These are phyloP conservation scores for Fagopyrum homotropicum DNA, from an alignment of 148 eudicot species.

Conservation along the genomic window DNA sequence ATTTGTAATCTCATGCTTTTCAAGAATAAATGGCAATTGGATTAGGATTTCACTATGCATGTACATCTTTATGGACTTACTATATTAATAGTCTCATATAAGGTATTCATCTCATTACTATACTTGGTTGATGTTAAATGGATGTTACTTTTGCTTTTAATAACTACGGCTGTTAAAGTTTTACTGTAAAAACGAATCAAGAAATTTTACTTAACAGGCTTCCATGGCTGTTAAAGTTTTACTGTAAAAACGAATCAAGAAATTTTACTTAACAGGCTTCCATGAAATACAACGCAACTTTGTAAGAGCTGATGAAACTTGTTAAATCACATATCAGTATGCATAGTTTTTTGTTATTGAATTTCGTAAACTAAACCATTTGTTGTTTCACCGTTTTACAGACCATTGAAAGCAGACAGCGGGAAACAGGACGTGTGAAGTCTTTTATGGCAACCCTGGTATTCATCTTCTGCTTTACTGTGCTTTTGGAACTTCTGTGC, in stretches of 20 bases:
- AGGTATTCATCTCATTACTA: background rate
- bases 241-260: background rate
- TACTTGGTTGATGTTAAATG: background rate
- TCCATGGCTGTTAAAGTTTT: background rate
- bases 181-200: background rate
- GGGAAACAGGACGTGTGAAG: constrained; percentile 70
- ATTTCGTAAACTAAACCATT: background rate
- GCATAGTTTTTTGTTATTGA: background rate
- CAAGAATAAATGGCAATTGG: background rate
- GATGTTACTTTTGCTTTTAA: background rate
- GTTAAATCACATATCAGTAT: background rate
- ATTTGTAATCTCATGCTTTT: background rate
- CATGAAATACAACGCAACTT: background rate
- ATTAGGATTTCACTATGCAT: background rate
- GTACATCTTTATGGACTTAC: background rate
- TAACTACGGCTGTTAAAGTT: background rate
- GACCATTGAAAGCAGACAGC: constrained; percentile 71
- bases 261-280: background rate
- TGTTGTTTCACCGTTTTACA: constrained; percentile 11
- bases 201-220: background rate
- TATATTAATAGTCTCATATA: background rate
- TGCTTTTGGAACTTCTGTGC: background rate
- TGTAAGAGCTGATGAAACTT: background rate
- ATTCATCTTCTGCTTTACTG: constrained; percentile 21
- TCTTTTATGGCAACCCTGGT: constrained; percentile 91